Evolutionary conservation across 306 rosid species (phyloP), one percentile per base, ranked within the genome.

Genomic region (Alnus glutinosa): DNA sequence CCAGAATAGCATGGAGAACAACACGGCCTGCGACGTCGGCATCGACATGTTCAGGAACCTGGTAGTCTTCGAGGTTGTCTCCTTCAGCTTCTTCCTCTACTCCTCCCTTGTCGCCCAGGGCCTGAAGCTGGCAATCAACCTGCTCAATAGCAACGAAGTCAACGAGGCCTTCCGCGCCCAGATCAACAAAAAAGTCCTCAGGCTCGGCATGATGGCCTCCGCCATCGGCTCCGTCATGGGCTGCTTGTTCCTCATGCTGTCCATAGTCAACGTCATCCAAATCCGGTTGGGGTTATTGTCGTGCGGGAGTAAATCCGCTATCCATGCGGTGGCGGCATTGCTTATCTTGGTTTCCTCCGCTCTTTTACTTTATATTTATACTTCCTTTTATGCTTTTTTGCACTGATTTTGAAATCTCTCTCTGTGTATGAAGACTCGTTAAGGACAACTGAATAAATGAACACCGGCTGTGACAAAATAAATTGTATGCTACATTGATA

Each of bases 221-320:
- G 98, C 98, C 0, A 15, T 89, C 30, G 98, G 98, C 36, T 94
- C 97, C 0, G 97, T 94, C 2, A 85, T 94, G 97, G 98, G 98
- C 0, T 94, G 98, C 70, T 5, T 92, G 36, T 92, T 95, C 55
- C 59, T 95, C 37, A 74, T 95, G 85, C 88, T 95, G 9, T 95
- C 98, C 0, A 95, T 92, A 98, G 90, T 95, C 0, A 80, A 91
- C 61, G 98, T 95, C 39, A 93, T 95, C 11, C 77, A 95, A 92
- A 95, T 95, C 77, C 83, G 94, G 59, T 58, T 95, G 66, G 98
- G 99, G 52, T 49, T 87, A 96, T 75, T 95, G 83, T 91, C 98
- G 0, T 95, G 99, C 68, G 99, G 98, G 0, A 92, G 99, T 67
- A 95, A 91, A 73, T 85, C 99, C 1, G 86, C 98, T 0, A 73